These are phyloP conservation scores for Leccinum truebloodii DNA, from an alignment of 768 basidiomycete species.

Conservation along the genomic window DNA sequence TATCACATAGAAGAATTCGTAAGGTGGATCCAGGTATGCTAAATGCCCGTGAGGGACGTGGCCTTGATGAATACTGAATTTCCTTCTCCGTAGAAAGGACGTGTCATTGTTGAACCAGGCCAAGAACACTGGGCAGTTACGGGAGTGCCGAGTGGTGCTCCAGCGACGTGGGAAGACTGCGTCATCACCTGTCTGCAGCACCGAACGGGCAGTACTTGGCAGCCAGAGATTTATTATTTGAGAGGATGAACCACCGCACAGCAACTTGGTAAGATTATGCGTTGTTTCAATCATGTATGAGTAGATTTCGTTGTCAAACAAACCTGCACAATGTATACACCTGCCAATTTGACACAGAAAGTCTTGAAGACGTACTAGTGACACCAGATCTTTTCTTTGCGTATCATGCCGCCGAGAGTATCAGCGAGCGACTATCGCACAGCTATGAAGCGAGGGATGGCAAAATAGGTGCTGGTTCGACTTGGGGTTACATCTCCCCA, in stretches of 20 bases:
- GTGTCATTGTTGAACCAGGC: constrained; percentile 35
- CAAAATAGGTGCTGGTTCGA: not conserved
- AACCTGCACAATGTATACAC: constrained; percentile 13
- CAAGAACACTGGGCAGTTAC: constrained; percentile 41
- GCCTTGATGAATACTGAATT: constrained; percentile 1
- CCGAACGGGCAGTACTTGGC: constrained; percentile 44
- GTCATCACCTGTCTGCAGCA: constrained; percentile 42
- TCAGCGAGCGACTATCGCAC: not conserved
- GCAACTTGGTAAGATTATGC: constrained; percentile 5
- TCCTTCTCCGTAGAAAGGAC: constrained; percentile 22
- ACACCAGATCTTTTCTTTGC: not conserved
- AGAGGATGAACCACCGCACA: constrained; percentile 12
- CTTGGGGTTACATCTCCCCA: constrained; percentile 1
- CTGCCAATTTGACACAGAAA: constrained; percentile 3
- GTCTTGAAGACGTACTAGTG: constrained; percentile 5
- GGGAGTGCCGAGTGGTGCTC: constrained; percentile 14
- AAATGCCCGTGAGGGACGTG: not conserved
- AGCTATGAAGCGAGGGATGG: not conserved
- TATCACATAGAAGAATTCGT: constrained; percentile 34
- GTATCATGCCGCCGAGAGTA: not conserved
- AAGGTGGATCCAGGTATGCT: constrained; percentile 34
- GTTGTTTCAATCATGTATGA: constrained; percentile 10
- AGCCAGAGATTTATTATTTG: constrained; percentile 41
- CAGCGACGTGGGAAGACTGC: constrained; percentile 33
- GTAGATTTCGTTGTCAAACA: constrained; percentile 10